Evolutionary conservation across 768 basidiomycete genomes (phyloP), one percentile per base, ranked within the genome.

Genomic region (Pleurotus platypus): DNA sequence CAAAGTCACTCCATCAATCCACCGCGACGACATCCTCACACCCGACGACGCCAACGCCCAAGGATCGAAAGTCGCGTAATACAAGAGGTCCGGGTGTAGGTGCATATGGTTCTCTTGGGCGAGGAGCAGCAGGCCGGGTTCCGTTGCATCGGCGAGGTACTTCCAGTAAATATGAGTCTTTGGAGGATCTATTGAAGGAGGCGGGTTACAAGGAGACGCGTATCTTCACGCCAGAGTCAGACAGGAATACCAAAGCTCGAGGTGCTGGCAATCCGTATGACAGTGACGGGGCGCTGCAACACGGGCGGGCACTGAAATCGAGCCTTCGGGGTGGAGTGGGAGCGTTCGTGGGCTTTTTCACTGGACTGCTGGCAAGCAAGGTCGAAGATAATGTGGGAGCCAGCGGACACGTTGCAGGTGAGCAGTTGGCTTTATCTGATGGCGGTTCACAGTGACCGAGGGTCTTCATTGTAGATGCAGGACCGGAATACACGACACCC

Each of bases 191-290:
- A 15, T 78, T 97, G 24, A 78, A 83, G 49, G 89, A 93, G 67
- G 92, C 92, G 1, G 94, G 94, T 1, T 95, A 94, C 77, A 93
- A 92, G 69, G 94, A 96, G 66, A 94, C 92, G 2, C 82, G 93
- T 43, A 80, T 97, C 9, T 90, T 91, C 64, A 94, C 94, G 0
- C 93, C 94, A 6, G 91, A 94, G 69, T 75, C 79, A 3, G 90
- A 92, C 58, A 78, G 81, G 39, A 64, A 66, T 15, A 73, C 72
- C 15, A 67, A 67, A 22, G 63, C 65, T 18, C 66, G 65, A 9
- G 66, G 69, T 11, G 66, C 63, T 58, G 60, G 64, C 58, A 39
- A 57, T 51, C 56, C 59, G 58, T 65, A 66, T 50, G 49, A 27
- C n/a, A 27, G 15, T 35, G 49, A 50, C 35, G 22, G 13, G 18